Evolutionary conservation across 73 alveolate genomes (phyloP), one percentile per base, ranked within the genome.

Genomic region (Durusdinium trenchii): DNA sequence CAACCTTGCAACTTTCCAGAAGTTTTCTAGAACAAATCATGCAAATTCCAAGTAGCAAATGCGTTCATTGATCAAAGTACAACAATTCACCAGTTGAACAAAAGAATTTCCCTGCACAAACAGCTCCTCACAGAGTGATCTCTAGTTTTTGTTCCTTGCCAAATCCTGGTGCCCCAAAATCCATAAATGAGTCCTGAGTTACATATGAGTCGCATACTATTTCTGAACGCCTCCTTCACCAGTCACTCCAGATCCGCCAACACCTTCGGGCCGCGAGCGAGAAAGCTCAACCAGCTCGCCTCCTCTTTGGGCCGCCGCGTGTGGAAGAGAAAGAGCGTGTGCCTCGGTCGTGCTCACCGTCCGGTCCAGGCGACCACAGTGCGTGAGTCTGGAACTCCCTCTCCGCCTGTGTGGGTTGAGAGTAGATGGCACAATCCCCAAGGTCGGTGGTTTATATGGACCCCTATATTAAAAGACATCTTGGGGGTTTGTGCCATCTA

Each of bases 251-350:
- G 28, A 54, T 54, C 64, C 20, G 64, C 28, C 20, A 12, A 20
- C 28, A 54, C 64, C 28, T 20, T 20, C 20, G 64, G 64, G 64
- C 64, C 9, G 20, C 64, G 9, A 54, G 64, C 9, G 20, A 54
- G 28, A 54, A 9, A 54, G 64, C 28, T 9, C 64, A 20, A n/a
- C 64, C 28, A 54, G 64, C 9, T 9, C 38, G 30, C 96, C 96
- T 91, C 98, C 45, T 91, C 98, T 57, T 91, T 91, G 42, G 98
- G 98, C 35, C 98, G 87, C 46, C 98, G 87, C 57, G 98, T 91
- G 87, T 76, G 87, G 75, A 91, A 91, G 87, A 91, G 98, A 76
- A 91, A 91, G 89, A 91, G 73, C 83, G 82, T 61, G 45, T 86
- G 95, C 94, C 94, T 84, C 20, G 20, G 42, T 9, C n/a, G 23